Evolutionary conservation across 148 eudicot species (phyloP), one percentile per base, ranked within the genome.

Genomic region (Camellia japonica): DNA sequence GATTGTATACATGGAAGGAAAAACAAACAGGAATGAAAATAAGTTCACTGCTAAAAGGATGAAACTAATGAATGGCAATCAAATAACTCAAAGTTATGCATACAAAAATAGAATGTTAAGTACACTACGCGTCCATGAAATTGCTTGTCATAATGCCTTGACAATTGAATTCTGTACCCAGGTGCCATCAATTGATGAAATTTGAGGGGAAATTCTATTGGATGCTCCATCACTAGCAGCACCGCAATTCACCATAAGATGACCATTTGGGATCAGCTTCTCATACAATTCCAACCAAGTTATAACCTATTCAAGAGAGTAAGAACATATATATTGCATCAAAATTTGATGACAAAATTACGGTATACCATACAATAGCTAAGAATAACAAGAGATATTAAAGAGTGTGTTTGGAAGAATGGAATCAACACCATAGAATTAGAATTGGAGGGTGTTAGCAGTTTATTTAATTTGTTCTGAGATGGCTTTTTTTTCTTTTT

Each of bases 181-280:
- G 54, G 68, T 80, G 59, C 74, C 80, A 72, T 79, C 87, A 52
- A 10, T 74, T 43, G 77, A 13, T n/a, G 71, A 60, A 51, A 12
- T 38, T 52, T 74, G 79, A 58, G 80, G 66, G 23, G 42, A 54
- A 66, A 54, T 30, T 68, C 55, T 46, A 69, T 68, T 56, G 20
- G 75, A 68, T 15, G 51, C 65, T 60, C 54, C 80, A 75, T 66
- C 61, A 78, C 55, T 76, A n/a, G 80, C 84, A 60, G 90, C 97
- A 58, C 91, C 97, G 86, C 99, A 95, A 71, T 95, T 95, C 73
- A 95, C 97, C 97, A 95, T 95, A 42, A 95, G 71, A 43, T 97
- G 90, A 44, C 99, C 97, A 78, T 86, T 79, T 61, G 92, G 91
- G 97, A 90, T 95, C 77, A 95, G 81, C 61, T 87, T 92, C 18